These are phyloP conservation scores for Teunomyces atbi DNA, from an alignment of 805 yeast species.

Conservation along the genomic window DNA sequence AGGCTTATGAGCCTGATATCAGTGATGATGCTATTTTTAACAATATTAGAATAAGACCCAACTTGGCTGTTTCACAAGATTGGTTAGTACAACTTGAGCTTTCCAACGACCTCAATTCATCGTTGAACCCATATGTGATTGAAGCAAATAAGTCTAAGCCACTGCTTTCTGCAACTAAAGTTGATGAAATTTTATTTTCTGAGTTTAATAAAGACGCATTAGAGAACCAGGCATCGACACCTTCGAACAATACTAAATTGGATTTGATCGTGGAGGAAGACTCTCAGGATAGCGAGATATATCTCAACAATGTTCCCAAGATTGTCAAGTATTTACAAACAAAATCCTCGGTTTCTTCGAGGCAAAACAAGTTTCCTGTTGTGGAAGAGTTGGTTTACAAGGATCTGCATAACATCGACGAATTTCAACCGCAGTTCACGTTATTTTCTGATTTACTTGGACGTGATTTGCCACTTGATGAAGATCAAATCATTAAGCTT, in stretches of 20 bases:
- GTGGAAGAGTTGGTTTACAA: slow-evolving; percentile 7
- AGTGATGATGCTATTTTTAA: slow-evolving; percentile 33
- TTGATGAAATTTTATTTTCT: slow-evolving; percentile 50
- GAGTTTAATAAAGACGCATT: slow-evolving; percentile 34
- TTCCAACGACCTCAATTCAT: slow-evolving; percentile 44
- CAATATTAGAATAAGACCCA: slow-evolving; percentile 39
- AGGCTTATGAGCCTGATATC: slow-evolving; percentile 69
- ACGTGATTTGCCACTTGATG: slow-evolving; percentile 11
- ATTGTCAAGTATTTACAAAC: slow-evolving; percentile 19
- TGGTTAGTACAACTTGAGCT: slow-evolving; percentile 66
- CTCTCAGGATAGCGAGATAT: slow-evolving; percentile 8
- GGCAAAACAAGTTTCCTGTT: slow-evolving; percentile 29
- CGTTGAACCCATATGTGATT: slow-evolving; percentile 33
- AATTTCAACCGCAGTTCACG: not conserved
- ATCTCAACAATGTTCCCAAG: slow-evolving; percentile 12
- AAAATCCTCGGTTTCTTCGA: slow-evolving; percentile 18
- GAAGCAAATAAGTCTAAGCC: slow-evolving; percentile 9
- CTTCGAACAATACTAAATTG: slow-evolving; percentile 6
- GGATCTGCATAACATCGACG: not conserved
- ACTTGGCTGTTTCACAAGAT: slow-evolving; percentile 50
- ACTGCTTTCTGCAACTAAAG: slow-evolving; percentile 29
- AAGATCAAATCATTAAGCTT: slow-evolving; percentile 49
- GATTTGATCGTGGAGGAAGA: slow-evolving; percentile 5
- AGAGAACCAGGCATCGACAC: slow-evolving; percentile 21
- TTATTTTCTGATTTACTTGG: slow-evolving; percentile 19